These are phyloP conservation scores for Hydnomerulius pinastri DNA, from an alignment of 768 basidiomycete species.

Conservation along the genomic window DNA sequence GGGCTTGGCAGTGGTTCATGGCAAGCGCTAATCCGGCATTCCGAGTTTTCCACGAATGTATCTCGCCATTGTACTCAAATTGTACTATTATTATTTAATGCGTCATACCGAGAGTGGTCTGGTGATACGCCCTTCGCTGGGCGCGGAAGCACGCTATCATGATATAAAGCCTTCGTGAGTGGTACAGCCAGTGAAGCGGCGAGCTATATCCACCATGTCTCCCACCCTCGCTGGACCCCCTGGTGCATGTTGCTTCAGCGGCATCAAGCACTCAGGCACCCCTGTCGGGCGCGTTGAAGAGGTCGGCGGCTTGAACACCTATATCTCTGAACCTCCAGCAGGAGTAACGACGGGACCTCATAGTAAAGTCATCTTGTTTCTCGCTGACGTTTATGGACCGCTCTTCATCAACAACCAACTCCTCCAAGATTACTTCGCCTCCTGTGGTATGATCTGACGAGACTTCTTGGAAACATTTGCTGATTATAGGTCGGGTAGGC, in stretches of 20 bases:
- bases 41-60: not conserved
- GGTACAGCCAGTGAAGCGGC: not conserved
- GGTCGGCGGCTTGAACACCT: slow-evolving; percentile 53
- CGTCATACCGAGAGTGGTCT: not conserved
- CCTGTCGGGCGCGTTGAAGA: slow-evolving; percentile 43
- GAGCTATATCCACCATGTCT: slow-evolving; percentile 17
- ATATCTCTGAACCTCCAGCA: slow-evolving; percentile 49
- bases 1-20: no score
- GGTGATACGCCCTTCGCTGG: not conserved
- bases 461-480: not conserved
- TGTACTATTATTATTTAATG: not conserved
- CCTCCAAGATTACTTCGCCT: slow-evolving; percentile 62
- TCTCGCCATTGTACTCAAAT: no score
- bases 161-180: not conserved
- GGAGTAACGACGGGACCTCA: slow-evolving; percentile 19
- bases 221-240: slow-evolving; percentile 42
- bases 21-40: not conserved
- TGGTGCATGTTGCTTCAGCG: slow-evolving; percentile 49
- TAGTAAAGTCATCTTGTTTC: slow-evolving; percentile 53
- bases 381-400: slow-evolving; percentile 57
- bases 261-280: slow-evolving; percentile 51
- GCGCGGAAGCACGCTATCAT: not conserved
- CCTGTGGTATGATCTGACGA: slow-evolving; percentile 44
- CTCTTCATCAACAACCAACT: slow-evolving; percentile 56
- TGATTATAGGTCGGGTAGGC: slow-evolving; percentile 34